Evolutionary conservation across 2,329 filamentous ascomycete species (phyloP).

Genomic region (Epichloe hybrida): DNA sequence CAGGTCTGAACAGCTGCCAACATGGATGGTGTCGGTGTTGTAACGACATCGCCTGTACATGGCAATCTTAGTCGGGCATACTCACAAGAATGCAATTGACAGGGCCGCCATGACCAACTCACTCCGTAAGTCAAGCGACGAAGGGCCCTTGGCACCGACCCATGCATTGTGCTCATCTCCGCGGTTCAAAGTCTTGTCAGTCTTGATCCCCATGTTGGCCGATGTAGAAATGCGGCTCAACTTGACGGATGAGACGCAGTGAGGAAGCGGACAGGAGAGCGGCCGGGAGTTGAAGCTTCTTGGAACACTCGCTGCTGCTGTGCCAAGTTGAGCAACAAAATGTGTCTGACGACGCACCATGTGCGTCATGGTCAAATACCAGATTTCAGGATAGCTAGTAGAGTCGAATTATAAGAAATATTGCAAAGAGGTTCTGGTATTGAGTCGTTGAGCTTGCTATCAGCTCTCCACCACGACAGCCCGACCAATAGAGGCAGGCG

Average conservation of each 20-base stretch:
- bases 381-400: neutral
- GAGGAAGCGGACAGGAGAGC: neutral
- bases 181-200: neutral
- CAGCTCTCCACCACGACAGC: no score
- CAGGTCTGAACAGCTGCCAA: slow-evolving; percentile 62
- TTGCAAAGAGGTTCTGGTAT: neutral
- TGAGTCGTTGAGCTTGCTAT: neutral
- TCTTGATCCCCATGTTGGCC: neutral
- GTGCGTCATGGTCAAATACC: neutral
- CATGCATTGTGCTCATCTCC: slow-evolving; percentile 6
- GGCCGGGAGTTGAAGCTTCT: neutral
- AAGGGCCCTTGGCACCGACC: slow-evolving; percentile 9
- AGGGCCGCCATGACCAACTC: neutral
- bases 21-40: slow-evolving; percentile 70
- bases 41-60: slow-evolving; percentile 38
- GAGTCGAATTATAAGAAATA: neutral
- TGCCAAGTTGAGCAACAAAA: neutral
- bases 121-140: slow-evolving; percentile 11
- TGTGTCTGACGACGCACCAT: neutral
- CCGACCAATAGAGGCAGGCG: no score
- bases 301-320: neutral
- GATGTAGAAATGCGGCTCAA: neutral
- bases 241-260: neutral
- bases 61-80: neutral
- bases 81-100: neutral